Evolutionary conservation across 176 grass and related monocot genomes (phyloP).

Genomic region (Zoysia pacifica): DNA sequence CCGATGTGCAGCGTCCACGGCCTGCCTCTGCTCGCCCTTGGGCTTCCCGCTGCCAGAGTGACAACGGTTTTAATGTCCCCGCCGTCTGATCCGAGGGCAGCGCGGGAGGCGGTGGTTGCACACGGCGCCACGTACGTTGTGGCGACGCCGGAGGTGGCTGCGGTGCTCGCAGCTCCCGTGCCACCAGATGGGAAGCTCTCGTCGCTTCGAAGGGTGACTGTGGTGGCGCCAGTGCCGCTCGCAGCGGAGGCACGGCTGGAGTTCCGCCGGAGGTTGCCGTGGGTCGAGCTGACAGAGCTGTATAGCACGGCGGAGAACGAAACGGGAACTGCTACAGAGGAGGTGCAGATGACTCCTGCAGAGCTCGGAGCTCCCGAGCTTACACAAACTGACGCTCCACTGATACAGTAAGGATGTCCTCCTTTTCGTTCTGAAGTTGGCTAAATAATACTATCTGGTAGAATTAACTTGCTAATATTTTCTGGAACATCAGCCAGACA

Average conservation of each 20-base stretch:
- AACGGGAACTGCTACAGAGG: neutral
- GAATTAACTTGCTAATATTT: neutral
- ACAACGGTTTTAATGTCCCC: slow-evolving; percentile 36
- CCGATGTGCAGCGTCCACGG: slow-evolving; percentile 38
- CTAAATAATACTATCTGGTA: neutral
- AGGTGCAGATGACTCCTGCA: slow-evolving; percentile 14
- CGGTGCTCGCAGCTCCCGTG: neutral
- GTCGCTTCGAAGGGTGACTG: slow-evolving; percentile 22
- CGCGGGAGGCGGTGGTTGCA: slow-evolving; percentile 8
- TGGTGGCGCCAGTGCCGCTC: neutral
- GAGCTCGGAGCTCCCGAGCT: slow-evolving; percentile 15
- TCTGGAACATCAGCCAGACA: slow-evolving; percentile 31
- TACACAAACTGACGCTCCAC: slow-evolving; percentile 30
- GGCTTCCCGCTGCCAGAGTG: slow-evolving; percentile 10
- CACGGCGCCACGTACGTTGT: slow-evolving; percentile 46
- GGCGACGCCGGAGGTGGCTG: slow-evolving; percentile 18
- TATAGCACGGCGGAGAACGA: neutral
- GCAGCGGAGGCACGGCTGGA: neutral
- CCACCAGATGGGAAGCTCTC: slow-evolving; percentile 12
- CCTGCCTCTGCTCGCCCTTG: slow-evolving; percentile 39
- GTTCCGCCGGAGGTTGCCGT: slow-evolving; percentile 40
- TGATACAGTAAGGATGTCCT: slow-evolving; percentile 27
- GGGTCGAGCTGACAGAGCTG: slow-evolving; percentile 29
- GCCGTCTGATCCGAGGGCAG: neutral
- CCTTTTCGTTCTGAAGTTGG: neutral